These are phyloP conservation scores for Coemansia reversa DNA, from an alignment of 192 early-diverging fungal species.

Conservation along the genomic window DNA sequence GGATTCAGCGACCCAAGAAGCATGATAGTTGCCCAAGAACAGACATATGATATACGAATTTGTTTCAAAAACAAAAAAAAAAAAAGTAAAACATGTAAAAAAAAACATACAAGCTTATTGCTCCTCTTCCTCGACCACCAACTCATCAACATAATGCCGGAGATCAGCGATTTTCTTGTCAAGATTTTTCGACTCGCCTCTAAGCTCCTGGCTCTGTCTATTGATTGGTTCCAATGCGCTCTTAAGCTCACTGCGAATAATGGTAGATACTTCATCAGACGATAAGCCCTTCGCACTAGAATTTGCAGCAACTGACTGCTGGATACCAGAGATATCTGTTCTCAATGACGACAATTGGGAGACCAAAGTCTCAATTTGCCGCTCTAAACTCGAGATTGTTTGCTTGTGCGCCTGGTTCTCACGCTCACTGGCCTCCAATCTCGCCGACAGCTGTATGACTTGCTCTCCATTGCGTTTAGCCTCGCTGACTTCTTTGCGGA, in stretches of 20 bases:
- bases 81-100: constrained; percentile 6
- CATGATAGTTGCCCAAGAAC: too few relatives aligned
- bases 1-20: too few relatives aligned
- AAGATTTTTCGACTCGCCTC: constrained; percentile 28
- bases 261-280: constrained; percentile 14
- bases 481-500: constrained; percentile 31
- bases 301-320: constrained; percentile 21
- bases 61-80: not conserved
- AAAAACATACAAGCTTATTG: constrained; percentile 1
- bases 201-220: constrained; percentile 24
- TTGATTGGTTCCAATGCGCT: constrained; percentile 28
- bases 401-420: constrained; percentile 38
- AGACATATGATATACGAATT: too few relatives aligned
- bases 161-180: constrained; percentile 44
- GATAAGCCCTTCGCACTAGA: constrained; percentile 19
- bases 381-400: constrained; percentile 32
- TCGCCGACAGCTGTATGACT: constrained; percentile 22
- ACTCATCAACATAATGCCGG: constrained; percentile 45
- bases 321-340: constrained; percentile 15
- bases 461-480: constrained; percentile 20
- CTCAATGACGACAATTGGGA: constrained; percentile 20
- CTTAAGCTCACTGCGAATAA: constrained; percentile 32
- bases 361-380: constrained; percentile 27
- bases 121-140: constrained; percentile 48
- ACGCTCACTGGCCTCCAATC: constrained; percentile 31